These are phyloP conservation scores for Proliferodiscus dingleyae DNA, from an alignment of 2,329 filamentous ascomycete species.

Conservation along the genomic window DNA sequence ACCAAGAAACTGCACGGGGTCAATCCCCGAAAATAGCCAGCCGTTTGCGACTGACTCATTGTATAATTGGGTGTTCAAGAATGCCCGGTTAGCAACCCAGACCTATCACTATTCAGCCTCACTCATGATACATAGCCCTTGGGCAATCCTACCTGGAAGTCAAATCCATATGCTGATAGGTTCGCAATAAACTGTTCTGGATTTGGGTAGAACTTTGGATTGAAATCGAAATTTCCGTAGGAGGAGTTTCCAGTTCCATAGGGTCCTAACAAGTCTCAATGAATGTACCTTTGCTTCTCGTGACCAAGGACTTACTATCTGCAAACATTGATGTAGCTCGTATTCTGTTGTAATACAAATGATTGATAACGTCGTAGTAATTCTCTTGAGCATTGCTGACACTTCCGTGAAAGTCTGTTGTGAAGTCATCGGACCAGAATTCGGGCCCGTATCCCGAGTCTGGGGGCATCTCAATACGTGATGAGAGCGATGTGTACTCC, in stretches of 20 bases:
- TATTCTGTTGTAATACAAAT: slow-evolving; percentile 30
- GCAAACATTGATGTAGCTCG: slow-evolving; percentile 32
- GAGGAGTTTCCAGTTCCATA: slow-evolving; percentile 32
- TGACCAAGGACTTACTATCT: slow-evolving; percentile 23
- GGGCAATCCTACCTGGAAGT: slow-evolving; percentile 27
- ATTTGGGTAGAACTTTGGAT: slow-evolving; percentile 31
- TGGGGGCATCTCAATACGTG: slow-evolving; percentile 29
- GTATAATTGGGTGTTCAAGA: slow-evolving; percentile 31
- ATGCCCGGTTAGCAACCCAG: slow-evolving; percentile 35
- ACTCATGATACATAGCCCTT: not conserved
- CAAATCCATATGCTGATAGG: slow-evolving; percentile 30
- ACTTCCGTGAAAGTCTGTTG: slow-evolving; percentile 31
- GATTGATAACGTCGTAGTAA: slow-evolving; percentile 32
- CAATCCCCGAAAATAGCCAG: slow-evolving; percentile 32
- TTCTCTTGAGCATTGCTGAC: slow-evolving; percentile 33
- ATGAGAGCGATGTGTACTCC: slow-evolving; percentile 27
- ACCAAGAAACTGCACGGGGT: slow-evolving; percentile 28
- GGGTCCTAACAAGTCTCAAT: slow-evolving; percentile 17
- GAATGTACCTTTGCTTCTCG: not conserved
- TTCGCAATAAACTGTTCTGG: slow-evolving; percentile 31
- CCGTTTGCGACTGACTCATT: slow-evolving; percentile 27
- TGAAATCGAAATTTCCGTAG: slow-evolving; percentile 35
- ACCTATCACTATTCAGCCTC: slow-evolving; percentile 10
- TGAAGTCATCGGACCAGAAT: slow-evolving; percentile 34
- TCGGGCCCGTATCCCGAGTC: slow-evolving; percentile 32